Percentiles rank a stretch among this genome's conserved stretches.
Evolutionary conservation across 192 early-diverging fungal species (phyloP).

Genomic region (Umbelopsis ramanniana): DNA sequence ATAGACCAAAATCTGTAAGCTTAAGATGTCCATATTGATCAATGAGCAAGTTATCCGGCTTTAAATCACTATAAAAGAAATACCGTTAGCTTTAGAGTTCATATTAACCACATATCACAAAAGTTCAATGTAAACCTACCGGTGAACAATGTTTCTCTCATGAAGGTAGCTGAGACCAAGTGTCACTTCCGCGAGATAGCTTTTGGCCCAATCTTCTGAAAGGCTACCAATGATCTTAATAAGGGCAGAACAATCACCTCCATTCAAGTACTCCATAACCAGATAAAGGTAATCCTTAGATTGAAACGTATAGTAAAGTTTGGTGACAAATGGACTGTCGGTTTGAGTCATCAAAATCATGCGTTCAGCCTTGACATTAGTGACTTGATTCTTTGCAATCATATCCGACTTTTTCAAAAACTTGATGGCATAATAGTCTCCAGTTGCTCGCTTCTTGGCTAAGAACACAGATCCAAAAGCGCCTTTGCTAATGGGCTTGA

Average conservation of each 20-base stretch:
- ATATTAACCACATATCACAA: neutral
- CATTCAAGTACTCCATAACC: conserved; percentile 89
- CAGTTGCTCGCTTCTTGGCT: conserved; percentile 83
- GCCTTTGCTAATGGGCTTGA: conserved; percentile 91
- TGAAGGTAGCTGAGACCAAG: conserved; percentile 84
- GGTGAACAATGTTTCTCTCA: conserved; percentile 76
- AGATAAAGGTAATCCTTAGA: conserved; percentile 83
- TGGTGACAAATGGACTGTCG: conserved; percentile 84
- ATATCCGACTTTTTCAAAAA: conserved; percentile 86
- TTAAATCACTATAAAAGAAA: conserved; percentile 71
- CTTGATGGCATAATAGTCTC: conserved; percentile 89
- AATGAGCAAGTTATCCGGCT: conserved; percentile 86
- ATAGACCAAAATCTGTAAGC: conserved; percentile 88
- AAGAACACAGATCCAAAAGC: conserved; percentile 88
- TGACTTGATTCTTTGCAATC: conserved; percentile 92
- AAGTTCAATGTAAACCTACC: conserved; percentile 52
- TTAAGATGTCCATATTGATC: conserved; percentile 85
- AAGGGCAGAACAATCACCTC: conserved; percentile 87
- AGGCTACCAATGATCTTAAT: conserved; percentile 73
- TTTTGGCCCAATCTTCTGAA: conserved; percentile 84
- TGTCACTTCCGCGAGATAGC: conserved; percentile 84
- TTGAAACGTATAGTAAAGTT: conserved; percentile 85
- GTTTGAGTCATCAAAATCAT: conserved; percentile 86
- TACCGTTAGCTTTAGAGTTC: neutral
- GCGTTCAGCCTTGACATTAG: conserved; percentile 87